Evolutionary conservation across 2,329 filamentous ascomycete species (phyloP).

Genomic region (Monosporascus cannonballus): DNA sequence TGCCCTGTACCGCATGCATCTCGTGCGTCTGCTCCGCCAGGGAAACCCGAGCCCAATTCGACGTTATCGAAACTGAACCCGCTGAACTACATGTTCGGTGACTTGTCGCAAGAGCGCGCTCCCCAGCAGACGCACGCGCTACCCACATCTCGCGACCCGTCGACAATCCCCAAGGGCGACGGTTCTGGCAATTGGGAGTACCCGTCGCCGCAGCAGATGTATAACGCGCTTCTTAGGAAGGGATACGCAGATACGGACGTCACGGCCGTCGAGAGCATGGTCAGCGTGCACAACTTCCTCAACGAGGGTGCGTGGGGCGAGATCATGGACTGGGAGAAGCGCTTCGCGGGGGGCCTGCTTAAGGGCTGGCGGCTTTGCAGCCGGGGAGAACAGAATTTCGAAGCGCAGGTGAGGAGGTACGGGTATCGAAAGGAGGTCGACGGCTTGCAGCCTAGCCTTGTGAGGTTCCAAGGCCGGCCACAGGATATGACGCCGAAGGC

Average conservation of each 20-base stretch:
- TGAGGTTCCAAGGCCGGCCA: slow-evolving; percentile 85
- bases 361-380: slow-evolving; percentile 69
- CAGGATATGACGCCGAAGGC: slow-evolving; percentile 90
- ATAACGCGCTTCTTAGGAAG: slow-evolving; percentile 94
- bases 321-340: slow-evolving; percentile 87
- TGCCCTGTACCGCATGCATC: slow-evolving; percentile 41
- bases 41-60: slow-evolving; percentile 32
- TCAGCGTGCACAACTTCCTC: slow-evolving; percentile 94
- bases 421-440: slow-evolving; percentile 47
- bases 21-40: slow-evolving; percentile 17
- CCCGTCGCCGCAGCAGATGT: slow-evolving; percentile 98
- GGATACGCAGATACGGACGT: slow-evolving; percentile 92
- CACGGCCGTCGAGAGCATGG: slow-evolving; percentile 93
- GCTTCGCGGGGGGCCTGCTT: slow-evolving; percentile 69
- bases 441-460: slow-evolving; percentile 61
- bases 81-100: slow-evolving; percentile 93
- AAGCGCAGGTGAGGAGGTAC: slow-evolving; percentile 27
- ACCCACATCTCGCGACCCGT: slow-evolving; percentile 74
- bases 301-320: slow-evolving; percentile 97
- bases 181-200: slow-evolving; percentile 88
- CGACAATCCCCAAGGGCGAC: slow-evolving; percentile 84
- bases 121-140: slow-evolving; percentile 67
- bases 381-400: slow-evolving; percentile 63
- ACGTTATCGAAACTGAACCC: slow-evolving; percentile 54
- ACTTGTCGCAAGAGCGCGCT: slow-evolving; percentile 74